Evolutionary conservation across 2,329 filamentous ascomycete genomes (phyloP).

Genomic region (Fusarium bulbicola): DNA sequence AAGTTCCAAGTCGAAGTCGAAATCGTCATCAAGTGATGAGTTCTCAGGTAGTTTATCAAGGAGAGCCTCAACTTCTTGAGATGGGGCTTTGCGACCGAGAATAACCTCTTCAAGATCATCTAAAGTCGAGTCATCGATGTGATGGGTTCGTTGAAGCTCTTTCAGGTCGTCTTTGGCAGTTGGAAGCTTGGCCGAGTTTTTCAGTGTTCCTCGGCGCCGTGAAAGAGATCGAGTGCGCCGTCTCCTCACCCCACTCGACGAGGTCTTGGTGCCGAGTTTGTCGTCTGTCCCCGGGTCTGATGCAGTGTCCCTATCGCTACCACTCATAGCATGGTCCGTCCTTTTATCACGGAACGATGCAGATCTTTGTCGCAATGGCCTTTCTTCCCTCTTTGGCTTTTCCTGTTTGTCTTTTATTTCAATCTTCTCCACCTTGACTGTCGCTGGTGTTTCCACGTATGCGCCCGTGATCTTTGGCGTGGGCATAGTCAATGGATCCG

Average conservation of each 20-base stretch:
- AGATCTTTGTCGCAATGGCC: constrained; percentile 21
- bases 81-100: constrained; percentile 47
- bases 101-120: constrained; percentile 65
- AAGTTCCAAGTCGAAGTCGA: constrained; percentile 40
- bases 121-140: constrained; percentile 68
- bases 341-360: constrained; percentile 40
- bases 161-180: constrained; percentile 65
- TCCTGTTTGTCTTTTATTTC: constrained; percentile 32
- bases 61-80: constrained; percentile 38
- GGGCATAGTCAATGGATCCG: constrained; percentile 58
- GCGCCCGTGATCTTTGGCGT: constrained; percentile 65
- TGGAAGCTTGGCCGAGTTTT: constrained; percentile 63
- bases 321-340: constrained; percentile 31
- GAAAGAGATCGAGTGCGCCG: constrained; percentile 52
- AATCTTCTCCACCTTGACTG: constrained; percentile 51
- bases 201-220: constrained; percentile 55
- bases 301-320: constrained; percentile 43
- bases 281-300: constrained; percentile 47
- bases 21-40: constrained; percentile 34
- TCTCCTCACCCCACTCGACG: constrained; percentile 40
- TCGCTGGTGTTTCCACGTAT: constrained; percentile 65
- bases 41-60: constrained; percentile 40
- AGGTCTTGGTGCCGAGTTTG: constrained; percentile 31
- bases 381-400: constrained; percentile 27
- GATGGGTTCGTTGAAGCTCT: constrained; percentile 61